Evolutionary conservation across 208 protist species (phyloP).

Genomic region (Trypanosoma mega): DNA sequence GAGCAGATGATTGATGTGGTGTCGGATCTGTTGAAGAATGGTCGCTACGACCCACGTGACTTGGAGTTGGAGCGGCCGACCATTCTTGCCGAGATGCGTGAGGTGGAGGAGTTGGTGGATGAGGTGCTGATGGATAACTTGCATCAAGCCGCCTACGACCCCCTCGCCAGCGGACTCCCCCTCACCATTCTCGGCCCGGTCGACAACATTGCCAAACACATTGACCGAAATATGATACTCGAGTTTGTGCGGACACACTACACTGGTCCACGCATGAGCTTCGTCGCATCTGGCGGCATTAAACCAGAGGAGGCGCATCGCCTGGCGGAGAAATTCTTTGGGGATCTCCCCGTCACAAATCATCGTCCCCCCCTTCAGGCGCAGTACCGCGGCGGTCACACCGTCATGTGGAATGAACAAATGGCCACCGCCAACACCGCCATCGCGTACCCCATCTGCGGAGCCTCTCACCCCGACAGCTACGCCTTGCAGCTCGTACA

Average conservation of each 20-base stretch:
- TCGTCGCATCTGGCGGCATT: conserved; percentile 95
- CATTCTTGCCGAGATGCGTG: conserved; percentile 96
- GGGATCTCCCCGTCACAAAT: conserved; percentile 64
- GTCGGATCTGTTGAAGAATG: conserved; percentile 96
- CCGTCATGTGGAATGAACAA: conserved; percentile 70
- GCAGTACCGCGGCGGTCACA: conserved; percentile 67
- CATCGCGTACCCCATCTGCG: conserved; percentile 81
- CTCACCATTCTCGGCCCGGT: conserved; percentile 97
- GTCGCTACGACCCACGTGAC: conserved; percentile 72
- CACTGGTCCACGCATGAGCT: conserved; percentile 96
- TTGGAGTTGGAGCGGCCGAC: conserved; percentile 95
- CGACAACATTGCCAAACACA: conserved; percentile 95
- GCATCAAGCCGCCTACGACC: conserved; percentile 94
- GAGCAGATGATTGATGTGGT: conserved; percentile 95
- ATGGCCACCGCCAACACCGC: conserved; percentile 85
- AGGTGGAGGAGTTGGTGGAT: conserved; percentile 93
- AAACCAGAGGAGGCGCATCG: conserved; percentile 93
- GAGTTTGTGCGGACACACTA: conserved; percentile 96
- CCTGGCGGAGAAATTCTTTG: conserved; percentile 91
- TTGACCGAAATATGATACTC: conserved; percentile 83
- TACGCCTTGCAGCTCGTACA: conserved; percentile 93
- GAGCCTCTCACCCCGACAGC: conserved; percentile 89
- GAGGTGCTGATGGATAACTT: conserved; percentile 98
- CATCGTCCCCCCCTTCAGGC: conserved; percentile 54
- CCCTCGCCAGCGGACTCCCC: conserved; percentile 85